Percentiles rank a stretch among this genome's conserved stretches.
phyloP scores from a whole-genome alignment of 1,284 basidiomycete species.

The Testicularia cyperi region DNA sequence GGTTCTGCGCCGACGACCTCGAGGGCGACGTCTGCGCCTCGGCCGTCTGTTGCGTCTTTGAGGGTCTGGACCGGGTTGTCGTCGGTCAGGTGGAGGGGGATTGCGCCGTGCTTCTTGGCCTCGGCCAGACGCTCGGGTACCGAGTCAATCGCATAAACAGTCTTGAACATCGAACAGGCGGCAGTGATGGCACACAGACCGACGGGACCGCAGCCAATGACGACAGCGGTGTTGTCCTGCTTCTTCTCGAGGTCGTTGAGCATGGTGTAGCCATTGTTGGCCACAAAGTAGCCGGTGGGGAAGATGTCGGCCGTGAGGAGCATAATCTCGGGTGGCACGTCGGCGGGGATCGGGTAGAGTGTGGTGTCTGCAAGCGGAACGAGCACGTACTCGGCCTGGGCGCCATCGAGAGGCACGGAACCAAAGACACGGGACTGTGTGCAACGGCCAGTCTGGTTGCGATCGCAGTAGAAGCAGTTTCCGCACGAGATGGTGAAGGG shows the following conservation, averaged over 20 bases:
- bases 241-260: constrained; percentile 49
- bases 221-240: constrained; percentile 41
- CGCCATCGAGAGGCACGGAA: constrained; percentile 72
- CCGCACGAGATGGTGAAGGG: constrained; percentile 79
- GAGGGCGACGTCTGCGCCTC: constrained; percentile 62
- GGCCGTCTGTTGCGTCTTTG: constrained; percentile 51
- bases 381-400: constrained; percentile 82
- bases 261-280: constrained; percentile 66
- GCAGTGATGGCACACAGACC: constrained; percentile 62
- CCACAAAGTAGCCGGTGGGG: constrained; percentile 68
- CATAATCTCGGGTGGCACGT: constrained; percentile 63
- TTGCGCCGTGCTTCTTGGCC: constrained; percentile 50
- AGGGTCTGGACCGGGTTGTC: constrained; percentile 34
- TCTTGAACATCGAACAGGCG: constrained; percentile 60
- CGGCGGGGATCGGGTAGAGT: constrained; percentile 68
- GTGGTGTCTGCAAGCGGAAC: constrained; percentile 76
- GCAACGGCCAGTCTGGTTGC: constrained; percentile 77
- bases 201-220: constrained; percentile 62
- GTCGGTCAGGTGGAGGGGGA: constrained; percentile 50
- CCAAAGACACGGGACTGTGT: constrained; percentile 72
- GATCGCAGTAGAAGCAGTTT: constrained; percentile 66
- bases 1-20: constrained; percentile 77
- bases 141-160: constrained; percentile 58
- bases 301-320: constrained; percentile 69
- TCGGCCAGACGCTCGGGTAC: constrained; percentile 57